A percentile compares a stretch with the other conserved stretches of the same genome.
Conservation (phyloP, 192 early-diverging fungal genomes). For the Backusella luteola region DNA sequence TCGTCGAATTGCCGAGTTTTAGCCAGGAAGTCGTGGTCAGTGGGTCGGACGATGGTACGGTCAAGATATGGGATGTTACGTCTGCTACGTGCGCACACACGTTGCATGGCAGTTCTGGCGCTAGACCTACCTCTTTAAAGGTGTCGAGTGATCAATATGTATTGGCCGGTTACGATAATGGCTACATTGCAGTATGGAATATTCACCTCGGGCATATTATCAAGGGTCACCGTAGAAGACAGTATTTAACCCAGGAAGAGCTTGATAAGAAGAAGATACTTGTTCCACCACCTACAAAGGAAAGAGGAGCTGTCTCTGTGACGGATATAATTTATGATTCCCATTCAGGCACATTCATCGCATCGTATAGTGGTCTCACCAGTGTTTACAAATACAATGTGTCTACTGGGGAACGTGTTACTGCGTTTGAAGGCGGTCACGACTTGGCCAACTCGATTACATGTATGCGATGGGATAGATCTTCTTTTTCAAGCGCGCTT, state of each 20-base stretch:
- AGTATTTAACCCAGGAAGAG: background rate
- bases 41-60: conserved; percentile 48
- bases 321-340: conserved; percentile 20
- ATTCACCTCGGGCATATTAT: conserved; percentile 16
- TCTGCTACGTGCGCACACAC: conserved; percentile 35
- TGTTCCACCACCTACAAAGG: background rate
- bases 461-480: conserved; percentile 28
- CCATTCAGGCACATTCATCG: conserved; percentile 12
- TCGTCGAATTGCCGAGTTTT: conserved; percentile 15
- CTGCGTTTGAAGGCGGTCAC: conserved; percentile 18
- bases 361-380: conserved; percentile 11
- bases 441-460: conserved; percentile 18
- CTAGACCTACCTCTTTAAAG: background rate
- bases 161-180: conserved; percentile 36
- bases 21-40: conserved; percentile 38
- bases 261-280: background rate
- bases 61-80: conserved; percentile 53
- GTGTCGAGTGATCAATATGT: conserved; percentile 15
- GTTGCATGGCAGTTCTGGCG: conserved; percentile 14
- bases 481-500: background rate
- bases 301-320: background rate
- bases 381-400: conserved; percentile 25
- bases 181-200: conserved; percentile 33
- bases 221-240: background rate
- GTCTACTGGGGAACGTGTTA: conserved; percentile 15